These are phyloP conservation scores for Phytopythium sindhum DNA, from an alignment of 352 stramenopile species.

Conservation along the genomic window DNA sequence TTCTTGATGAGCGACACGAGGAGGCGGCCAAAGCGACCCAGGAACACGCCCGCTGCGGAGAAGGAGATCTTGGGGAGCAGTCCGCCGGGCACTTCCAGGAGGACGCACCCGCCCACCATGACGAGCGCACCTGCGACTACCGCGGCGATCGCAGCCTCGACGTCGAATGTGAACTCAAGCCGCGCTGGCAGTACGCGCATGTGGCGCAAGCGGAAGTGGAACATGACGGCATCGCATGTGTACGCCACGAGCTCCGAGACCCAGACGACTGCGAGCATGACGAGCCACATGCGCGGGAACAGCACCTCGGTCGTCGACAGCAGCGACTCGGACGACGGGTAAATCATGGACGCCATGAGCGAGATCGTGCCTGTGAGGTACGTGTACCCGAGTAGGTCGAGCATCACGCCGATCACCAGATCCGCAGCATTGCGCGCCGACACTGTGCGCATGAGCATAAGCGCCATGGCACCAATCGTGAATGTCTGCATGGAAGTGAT, in stretches of 20 bases:
- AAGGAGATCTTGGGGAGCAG: slow-evolving; percentile 78
- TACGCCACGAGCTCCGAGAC: slow-evolving; percentile 93
- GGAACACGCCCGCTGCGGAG: slow-evolving; percentile 87
- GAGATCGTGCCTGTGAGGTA: slow-evolving; percentile 68
- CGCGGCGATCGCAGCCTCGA: slow-evolving; percentile 41
- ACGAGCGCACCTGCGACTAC: slow-evolving; percentile 43
- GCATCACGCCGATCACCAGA: slow-evolving; percentile 26
- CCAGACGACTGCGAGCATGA: slow-evolving; percentile 73
- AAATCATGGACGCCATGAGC: slow-evolving; percentile 44
- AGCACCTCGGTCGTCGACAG: slow-evolving; percentile 48
- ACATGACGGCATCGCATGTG: slow-evolving; percentile 58
- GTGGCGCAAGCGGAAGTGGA: slow-evolving; percentile 41
- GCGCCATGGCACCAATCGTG: slow-evolving; percentile 21
- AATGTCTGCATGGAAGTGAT: slow-evolving; percentile 36
- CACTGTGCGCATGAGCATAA: slow-evolving; percentile 27
- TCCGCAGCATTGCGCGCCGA: slow-evolving; percentile 25
- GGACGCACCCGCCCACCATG: slow-evolving; percentile 63
- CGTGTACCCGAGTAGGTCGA: slow-evolving; percentile 64
- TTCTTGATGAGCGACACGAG: slow-evolving; percentile 96
- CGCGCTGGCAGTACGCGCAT: slow-evolving; percentile 37
- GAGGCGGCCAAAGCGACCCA: slow-evolving; percentile 93
- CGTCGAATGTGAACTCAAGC: slow-evolving; percentile 41
- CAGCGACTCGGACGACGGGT: slow-evolving; percentile 35
- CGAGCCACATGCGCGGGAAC: slow-evolving; percentile 58
- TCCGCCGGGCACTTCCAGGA: slow-evolving; percentile 72